Evolutionary conservation across 2,329 filamentous ascomycete genomes (phyloP).

Genomic region (Beauveria scarabaeidicola): DNA sequence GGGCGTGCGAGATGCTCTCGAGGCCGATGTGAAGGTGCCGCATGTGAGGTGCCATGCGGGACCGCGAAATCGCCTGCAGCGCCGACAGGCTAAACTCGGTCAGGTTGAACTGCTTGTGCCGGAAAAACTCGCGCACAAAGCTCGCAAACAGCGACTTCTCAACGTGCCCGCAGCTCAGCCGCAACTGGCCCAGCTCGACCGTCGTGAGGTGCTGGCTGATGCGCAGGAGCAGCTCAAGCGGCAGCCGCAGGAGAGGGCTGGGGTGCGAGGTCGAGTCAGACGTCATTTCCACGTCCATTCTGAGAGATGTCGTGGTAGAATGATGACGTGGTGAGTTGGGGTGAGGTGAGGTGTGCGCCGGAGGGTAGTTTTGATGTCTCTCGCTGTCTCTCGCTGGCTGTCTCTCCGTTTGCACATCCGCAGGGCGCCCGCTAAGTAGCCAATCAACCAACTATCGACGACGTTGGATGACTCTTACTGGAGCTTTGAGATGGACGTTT

Average conservation of each 20-base stretch:
- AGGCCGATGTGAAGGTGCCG: slow-evolving; percentile 24
- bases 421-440: neutral
- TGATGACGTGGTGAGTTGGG: neutral
- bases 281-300: neutral
- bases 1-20: slow-evolving; percentile 2
- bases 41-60: slow-evolving; percentile 31
- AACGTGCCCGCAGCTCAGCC: slow-evolving; percentile 45
- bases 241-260: slow-evolving; percentile 29
- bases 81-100: slow-evolving; percentile 46
- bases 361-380: neutral
- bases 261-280: neutral
- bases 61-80: slow-evolving; percentile 44
- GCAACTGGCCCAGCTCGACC: slow-evolving; percentile 44
- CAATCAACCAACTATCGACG: neutral
- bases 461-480: no score
- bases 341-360: neutral
- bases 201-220: slow-evolving; percentile 47
- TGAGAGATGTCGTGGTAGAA: neutral
- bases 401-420: neutral
- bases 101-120: slow-evolving; percentile 58
- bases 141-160: slow-evolving; percentile 45
- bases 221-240: slow-evolving; percentile 50
- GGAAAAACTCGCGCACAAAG: slow-evolving; percentile 57
- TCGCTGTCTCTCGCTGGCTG: neutral
- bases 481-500: no score